A percentile compares a stretch with the other conserved stretches of the same genome.
These are phyloP conservation scores for Gamsiella multidivaricata DNA, from an alignment of 192 early-diverging fungal species.

Conservation along the genomic window DNA sequence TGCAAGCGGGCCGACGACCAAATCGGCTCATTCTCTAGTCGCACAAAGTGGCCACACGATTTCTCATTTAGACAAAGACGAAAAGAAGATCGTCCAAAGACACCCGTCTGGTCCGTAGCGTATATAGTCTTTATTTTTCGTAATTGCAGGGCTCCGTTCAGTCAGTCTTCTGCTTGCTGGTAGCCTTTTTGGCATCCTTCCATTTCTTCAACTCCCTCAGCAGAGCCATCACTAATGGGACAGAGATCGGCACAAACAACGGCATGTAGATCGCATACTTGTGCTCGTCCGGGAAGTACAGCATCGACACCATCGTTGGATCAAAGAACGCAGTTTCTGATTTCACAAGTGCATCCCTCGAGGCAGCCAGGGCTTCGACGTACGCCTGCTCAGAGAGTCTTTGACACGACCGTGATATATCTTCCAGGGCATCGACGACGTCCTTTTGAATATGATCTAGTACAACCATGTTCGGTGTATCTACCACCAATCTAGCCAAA, in stretches of 20 bases:
- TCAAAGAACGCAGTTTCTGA: slow-evolving; percentile 97
- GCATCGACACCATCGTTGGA: slow-evolving; percentile 96
- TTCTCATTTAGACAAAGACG: background rate
- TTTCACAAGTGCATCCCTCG: slow-evolving; percentile 70
- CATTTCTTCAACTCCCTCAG: slow-evolving; percentile 58
- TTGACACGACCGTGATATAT: slow-evolving; percentile 35
- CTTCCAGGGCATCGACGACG: slow-evolving; percentile 57
- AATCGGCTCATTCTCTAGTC: too few relatives aligned
- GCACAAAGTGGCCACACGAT: too few relatives aligned
- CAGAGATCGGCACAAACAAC: slow-evolving; percentile 88
- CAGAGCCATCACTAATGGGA: slow-evolving; percentile 73
- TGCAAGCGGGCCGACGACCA: too few relatives aligned
- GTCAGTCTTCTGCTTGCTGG: slow-evolving; percentile 4
- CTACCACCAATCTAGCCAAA: slow-evolving; percentile 77
- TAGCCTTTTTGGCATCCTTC: slow-evolving; percentile 44
- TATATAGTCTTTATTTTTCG: background rate
- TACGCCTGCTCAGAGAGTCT: slow-evolving; percentile 54
- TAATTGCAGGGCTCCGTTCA: background rate
- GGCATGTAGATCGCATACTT: slow-evolving; percentile 98
- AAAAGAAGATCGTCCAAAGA: too few relatives aligned
- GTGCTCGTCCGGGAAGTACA: slow-evolving; percentile 99
- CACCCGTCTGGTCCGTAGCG: too few relatives aligned
- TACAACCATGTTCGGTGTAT: slow-evolving; percentile 94
- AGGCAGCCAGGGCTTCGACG: slow-evolving; percentile 63
- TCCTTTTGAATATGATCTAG: slow-evolving; percentile 83